Percentiles rank a stretch among this genome's conserved stretches.
These are phyloP conservation scores for Escallonia herrerae DNA, from an alignment of 129 eudicot genomes.

Conservation along the genomic window DNA sequence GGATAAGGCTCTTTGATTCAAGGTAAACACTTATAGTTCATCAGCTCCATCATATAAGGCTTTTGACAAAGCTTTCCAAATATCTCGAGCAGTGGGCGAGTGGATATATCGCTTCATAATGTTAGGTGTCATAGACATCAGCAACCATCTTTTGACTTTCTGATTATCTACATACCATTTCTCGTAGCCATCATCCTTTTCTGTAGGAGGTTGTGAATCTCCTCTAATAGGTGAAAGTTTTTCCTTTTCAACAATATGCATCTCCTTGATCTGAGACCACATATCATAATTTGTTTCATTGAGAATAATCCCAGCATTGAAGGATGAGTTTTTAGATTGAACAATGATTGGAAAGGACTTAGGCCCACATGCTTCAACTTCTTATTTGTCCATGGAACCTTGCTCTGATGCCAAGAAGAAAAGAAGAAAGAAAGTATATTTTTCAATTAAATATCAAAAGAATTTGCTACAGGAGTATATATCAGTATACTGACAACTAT, in stretches of 20 bases:
- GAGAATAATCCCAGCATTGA: constrained; percentile 3
- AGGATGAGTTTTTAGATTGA: not conserved
- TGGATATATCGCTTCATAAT: constrained; percentile 12
- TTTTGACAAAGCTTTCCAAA: not conserved
- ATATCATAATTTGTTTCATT: constrained; percentile 11
- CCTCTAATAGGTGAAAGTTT: constrained; percentile 2
- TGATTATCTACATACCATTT: constrained; percentile 14
- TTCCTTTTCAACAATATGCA: constrained; percentile 13
- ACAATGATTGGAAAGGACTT: no score
- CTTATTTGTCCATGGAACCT: no score
- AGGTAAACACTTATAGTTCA: not conserved
- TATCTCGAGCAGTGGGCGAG: not conserved
- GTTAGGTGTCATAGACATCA: constrained; percentile 6
- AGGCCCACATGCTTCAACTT: no score
- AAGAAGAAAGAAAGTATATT: no score
- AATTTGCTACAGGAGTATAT: no score
- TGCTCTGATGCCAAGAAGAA: no score
- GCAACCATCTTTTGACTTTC: constrained; percentile 9
- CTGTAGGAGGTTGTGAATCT: not conserved
- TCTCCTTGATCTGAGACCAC: constrained; percentile 13
- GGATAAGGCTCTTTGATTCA: not conserved
- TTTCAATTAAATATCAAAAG: no score
- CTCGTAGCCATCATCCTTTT: not conserved
- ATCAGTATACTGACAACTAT: no score
- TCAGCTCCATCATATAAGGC: not conserved